Percentiles rank a stretch among this genome's conserved stretches.
These are phyloP conservation scores for Wallacemonas collosoma DNA, from an alignment of 208 protist genomes.

Conservation along the genomic window DNA sequence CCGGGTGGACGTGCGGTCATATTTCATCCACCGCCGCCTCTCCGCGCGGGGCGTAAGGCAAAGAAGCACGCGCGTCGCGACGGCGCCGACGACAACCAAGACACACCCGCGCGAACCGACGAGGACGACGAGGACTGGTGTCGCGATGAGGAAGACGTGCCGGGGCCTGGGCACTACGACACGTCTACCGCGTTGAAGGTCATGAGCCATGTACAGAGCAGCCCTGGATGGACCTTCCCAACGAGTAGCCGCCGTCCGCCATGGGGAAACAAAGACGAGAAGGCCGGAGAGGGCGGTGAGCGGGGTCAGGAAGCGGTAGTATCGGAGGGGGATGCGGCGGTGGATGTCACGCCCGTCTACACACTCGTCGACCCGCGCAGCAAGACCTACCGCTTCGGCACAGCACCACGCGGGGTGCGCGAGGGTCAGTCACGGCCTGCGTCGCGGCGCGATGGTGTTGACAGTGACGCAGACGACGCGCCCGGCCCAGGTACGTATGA, in stretches of 20 bases:
- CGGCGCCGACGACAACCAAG: not conserved
- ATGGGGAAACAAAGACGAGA: no score
- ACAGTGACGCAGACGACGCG: not conserved
- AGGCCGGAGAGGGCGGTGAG: no score
- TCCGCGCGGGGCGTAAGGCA: not conserved
- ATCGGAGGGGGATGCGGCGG: not conserved
- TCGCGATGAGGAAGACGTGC: not conserved
- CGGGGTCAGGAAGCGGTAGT: no score
- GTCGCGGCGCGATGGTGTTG: no score
- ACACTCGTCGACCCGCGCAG: not conserved
- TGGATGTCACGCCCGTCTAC: constrained; percentile 8
- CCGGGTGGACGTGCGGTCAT: constrained; percentile 9
- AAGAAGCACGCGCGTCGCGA: not conserved
- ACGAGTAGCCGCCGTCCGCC: not conserved
- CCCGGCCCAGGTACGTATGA: constrained; percentile 46
- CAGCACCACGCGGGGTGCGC: constrained; percentile 33
- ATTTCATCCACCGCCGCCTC: constrained; percentile 25
- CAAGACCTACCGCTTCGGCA: constrained; percentile 31
- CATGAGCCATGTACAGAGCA: constrained; percentile 15
- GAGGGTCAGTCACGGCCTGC: not conserved
- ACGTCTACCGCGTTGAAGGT: not conserved
- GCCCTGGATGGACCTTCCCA: constrained; percentile 35
- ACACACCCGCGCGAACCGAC: not conserved
- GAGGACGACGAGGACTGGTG: constrained; percentile 12
- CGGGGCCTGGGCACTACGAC: constrained; percentile 39